Evolutionary conservation across 2,329 filamentous ascomycete species (phyloP), one percentile per base, ranked within the genome.

Genomic region (Aspergillus candidus): DNA sequence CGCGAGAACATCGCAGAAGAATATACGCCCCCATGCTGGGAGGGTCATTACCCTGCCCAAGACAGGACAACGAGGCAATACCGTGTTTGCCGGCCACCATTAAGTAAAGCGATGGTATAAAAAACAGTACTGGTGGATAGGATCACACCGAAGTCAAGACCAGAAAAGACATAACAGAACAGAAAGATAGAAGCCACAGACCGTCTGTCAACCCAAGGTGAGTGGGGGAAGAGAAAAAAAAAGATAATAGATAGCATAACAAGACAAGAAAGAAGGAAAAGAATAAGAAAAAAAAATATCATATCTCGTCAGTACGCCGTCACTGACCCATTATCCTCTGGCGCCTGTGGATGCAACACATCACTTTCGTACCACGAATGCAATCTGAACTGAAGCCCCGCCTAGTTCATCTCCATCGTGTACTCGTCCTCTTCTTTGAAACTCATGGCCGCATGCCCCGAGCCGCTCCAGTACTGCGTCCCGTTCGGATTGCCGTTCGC

Each of bases 351-450:
- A 61, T 62, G 60, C 60, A 62, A 54, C 50, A 52, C 49, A 43
- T 53, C 52, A 50, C 47, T 38, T 50, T 33, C 12, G 10, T 27
- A 27, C 22, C 22, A 27, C 22, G 22, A 27, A 27, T 27, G 22
- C 22, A 27, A 34, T 32, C 30, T 36, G 22, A 27, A 27, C 22
- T 27, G 22, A 27, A 27, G 22, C 22, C 22, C 6, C 6, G 22
- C 22, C 50, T 56, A 67, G 40, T 62, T 68, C 63, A 74, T 68
- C 50, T 93, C 87, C 86, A 94, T 94, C 60, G 81, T 82, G 60
- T 86, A 94, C 69, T 95, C 90, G 56, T 96, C 90, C 69, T 96
- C 90, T 65, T 95, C 90, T 68, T 95, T 95, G 71, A 96, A 88
- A 63, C 84, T 83, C 60, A 87, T 74, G 17, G 74, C 75, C 35